A percentile compares a stretch with the other conserved stretches of the same genome.
These are phyloP conservation scores for Podosphaera xanthii DNA, from an alignment of 2,329 filamentous ascomycete genomes.

Conservation along the genomic window DNA sequence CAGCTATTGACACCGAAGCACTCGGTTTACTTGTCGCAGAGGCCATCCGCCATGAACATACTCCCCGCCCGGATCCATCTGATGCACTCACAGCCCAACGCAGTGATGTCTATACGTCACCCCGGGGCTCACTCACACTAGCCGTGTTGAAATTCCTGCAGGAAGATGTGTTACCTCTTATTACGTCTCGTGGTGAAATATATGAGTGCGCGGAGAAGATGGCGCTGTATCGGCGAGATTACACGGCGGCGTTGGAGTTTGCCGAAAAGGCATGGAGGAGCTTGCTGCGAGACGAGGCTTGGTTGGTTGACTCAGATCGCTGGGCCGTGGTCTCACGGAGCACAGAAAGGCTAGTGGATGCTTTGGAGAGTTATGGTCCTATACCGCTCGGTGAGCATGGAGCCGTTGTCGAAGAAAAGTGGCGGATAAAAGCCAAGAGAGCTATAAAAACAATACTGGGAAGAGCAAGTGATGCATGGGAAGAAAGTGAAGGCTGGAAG, in stretches of 20 bases:
- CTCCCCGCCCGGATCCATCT: conserved; percentile 16
- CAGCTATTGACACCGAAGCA: conserved; percentile 52
- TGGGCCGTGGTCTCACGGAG: conserved; percentile 36
- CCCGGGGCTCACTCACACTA: conserved; percentile 35
- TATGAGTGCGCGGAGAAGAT: conserved; percentile 56
- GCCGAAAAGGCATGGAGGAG: conserved; percentile 81
- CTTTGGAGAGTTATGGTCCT: conserved; percentile 58
- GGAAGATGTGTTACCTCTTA: conserved; percentile 52
- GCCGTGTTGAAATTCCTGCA: conserved; percentile 54
- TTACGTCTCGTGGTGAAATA: conserved; percentile 54
- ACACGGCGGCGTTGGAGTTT: conserved; percentile 51
- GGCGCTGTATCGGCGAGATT: conserved; percentile 50
- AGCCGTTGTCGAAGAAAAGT: conserved; percentile 44
- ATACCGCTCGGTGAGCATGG: conserved; percentile 35
- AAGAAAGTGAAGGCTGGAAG: conserved; percentile 48
- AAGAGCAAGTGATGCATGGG: conserved; percentile 62
- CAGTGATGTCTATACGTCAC: conserved; percentile 19
- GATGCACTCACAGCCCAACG: conserved; percentile 4
- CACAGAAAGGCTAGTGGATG: conserved; percentile 60
- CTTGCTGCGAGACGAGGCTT: conserved; percentile 24
- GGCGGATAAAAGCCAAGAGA: conserved; percentile 73
- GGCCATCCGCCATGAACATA: conserved; percentile 27
- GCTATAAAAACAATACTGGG: conserved; percentile 68
- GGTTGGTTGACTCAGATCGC: conserved; percentile 22
- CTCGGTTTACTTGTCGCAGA: conserved; percentile 51